Evolutionary conservation across 2,329 filamentous ascomycete species (phyloP), one percentile per base, ranked within the genome.

Genomic region (Keithomyces neogunnii): DNA sequence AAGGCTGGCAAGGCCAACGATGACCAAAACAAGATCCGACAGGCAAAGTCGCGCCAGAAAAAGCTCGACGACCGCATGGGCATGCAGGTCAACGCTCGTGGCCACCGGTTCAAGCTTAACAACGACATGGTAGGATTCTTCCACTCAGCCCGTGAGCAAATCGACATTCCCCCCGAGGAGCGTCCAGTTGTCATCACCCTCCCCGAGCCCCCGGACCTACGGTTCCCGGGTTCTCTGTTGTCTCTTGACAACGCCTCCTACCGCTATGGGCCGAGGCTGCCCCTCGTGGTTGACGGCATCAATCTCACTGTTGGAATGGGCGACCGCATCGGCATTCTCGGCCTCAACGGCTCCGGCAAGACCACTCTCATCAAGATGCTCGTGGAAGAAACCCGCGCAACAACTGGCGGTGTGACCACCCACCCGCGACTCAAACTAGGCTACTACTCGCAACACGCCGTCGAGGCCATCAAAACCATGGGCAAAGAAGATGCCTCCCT

Each of bases 21-120:
- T 32, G 89, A 95, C 61, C 85, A 90, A 59, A 92, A 92, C 63
- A 91, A 90, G 64, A 74, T 95, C 3, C 82, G 87, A n/a, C 87
- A 91, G 71, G 89, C 88, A 3, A 91, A 90, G 56, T 88, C 85
- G 4, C 77, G 88, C 1, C 87, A 91, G 69, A 92, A 90, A 73
- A 91, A 89, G 63, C 75, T 95, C 1, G 88, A 95, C 51, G 85
- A 93, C 51, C 76, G 88, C 5, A 87, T 84, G 81, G 89, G 89
- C 0, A 66, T 95, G 59, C 78, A 91, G 61, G 84, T 89, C 40
- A 86, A 73, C 56, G 80, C 82, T 5, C 84, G 77, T 48, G 89
- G 89, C 1, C 80, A 80, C 4, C 74, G 86, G 2, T 95, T 95
- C 74, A 92, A 92, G 68, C 74, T 93, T 35, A 93, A 88, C 61